Percentiles rank a stretch among this genome's conserved stretches.
phyloP scores from a whole-genome alignment of 164 flowering plant species.

The Vitis rupestris region DNA sequence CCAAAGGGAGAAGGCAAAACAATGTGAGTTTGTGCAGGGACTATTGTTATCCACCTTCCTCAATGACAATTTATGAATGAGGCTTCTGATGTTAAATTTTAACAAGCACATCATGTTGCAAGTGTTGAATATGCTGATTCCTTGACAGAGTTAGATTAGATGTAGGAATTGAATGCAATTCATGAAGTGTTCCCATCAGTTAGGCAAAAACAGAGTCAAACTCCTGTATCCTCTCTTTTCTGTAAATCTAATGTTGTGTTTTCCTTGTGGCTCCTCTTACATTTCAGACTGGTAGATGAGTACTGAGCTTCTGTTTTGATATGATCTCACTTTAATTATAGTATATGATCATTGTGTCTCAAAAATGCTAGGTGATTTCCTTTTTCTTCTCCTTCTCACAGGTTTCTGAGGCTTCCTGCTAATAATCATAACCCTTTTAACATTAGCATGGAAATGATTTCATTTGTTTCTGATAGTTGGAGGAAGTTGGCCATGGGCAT shows the following conservation, averaged over 20 bases:
- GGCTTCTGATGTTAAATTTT: neutral
- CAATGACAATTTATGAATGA: constrained; percentile 5
- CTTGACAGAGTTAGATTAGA: constrained; percentile 2
- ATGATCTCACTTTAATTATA: too few species aligned
- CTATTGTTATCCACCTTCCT: constrained; percentile 59
- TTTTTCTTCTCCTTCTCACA: too few species aligned
- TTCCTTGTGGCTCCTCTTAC: neutral
- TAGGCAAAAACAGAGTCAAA: constrained; percentile 6
- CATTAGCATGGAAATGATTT: too few species aligned
- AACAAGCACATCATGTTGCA: neutral
- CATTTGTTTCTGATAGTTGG: too few species aligned
- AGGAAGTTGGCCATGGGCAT: too few species aligned
- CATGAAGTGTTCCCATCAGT: neutral
- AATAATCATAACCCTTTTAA: too few species aligned
- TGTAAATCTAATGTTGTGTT: constrained; percentile 1
- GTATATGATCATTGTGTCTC: too few species aligned
- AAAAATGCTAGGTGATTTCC: too few species aligned
- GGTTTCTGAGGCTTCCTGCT: too few species aligned
- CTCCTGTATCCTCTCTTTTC: constrained; percentile 1
- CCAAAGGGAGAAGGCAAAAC: constrained; percentile 54
- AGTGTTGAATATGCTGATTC: neutral
- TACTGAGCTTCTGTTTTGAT: too few species aligned
- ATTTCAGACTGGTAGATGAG: neutral
- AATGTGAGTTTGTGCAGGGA: constrained; percentile 62
- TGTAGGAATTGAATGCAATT: constrained; percentile 11